These are phyloP conservation scores for Zizania palustris DNA, from an alignment of 202 grass and related monocot genomes.

Conservation along the genomic window DNA sequence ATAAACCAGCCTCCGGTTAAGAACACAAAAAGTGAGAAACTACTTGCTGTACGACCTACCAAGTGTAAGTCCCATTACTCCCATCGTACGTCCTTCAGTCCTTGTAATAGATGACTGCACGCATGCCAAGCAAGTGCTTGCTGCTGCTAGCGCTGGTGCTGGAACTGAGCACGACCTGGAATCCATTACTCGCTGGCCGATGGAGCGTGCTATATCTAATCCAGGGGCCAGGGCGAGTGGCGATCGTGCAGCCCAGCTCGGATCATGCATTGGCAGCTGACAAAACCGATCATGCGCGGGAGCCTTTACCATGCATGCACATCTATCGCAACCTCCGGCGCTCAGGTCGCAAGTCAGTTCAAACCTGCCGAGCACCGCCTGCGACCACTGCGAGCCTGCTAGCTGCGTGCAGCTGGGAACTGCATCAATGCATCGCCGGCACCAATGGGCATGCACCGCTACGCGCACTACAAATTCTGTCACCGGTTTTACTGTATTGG, in stretches of 20 bases:
- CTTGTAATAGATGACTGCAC: conserved; percentile 17
- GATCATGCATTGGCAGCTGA: background rate
- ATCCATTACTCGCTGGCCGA: conserved; percentile 19
- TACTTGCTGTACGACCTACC: background rate
- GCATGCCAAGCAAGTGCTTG: background rate
- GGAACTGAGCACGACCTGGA: conserved; percentile 32
- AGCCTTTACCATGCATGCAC: conserved; percentile 29
- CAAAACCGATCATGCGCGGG: background rate
- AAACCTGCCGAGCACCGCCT: too few species aligned
- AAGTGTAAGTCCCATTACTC: conserved; percentile 14
- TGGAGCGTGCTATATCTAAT: background rate
- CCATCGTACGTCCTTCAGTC: too few species aligned
- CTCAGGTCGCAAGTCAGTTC: conserved; percentile 9
- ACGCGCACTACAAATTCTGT: background rate
- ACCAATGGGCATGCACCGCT: background rate
- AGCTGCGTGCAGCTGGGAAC: too few species aligned
- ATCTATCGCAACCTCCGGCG: conserved; percentile 4
- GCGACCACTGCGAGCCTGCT: background rate
- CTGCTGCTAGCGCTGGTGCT: conserved; percentile 28
- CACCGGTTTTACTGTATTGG: too few species aligned
- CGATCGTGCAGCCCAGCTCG: conserved; percentile 40
- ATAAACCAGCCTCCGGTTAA: conserved; percentile 2
- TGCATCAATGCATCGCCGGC: background rate
- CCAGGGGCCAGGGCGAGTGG: background rate
- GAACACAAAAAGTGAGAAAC: background rate